Conservation (phyloP, 2,329 filamentous ascomycete species). For the Gnomoniopsis smithogilvyi region DNA sequence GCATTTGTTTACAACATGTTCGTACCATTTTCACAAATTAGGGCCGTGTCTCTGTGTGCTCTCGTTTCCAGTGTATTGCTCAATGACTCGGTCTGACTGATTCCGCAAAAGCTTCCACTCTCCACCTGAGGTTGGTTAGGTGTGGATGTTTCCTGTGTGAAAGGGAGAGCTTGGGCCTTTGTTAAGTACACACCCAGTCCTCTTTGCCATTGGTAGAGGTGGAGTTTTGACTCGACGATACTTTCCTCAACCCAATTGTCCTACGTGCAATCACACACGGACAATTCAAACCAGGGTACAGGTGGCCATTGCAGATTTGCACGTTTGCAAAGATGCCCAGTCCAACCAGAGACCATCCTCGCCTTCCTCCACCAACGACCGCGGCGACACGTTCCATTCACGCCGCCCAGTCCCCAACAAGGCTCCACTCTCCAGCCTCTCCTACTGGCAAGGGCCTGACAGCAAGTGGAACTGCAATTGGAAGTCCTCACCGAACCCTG, state of each 20-base stretch:
- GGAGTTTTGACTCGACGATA: neutral
- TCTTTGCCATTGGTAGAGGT: neutral
- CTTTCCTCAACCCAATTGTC: neutral
- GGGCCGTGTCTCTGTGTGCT: too few relatives aligned
- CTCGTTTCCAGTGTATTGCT: too few relatives aligned
- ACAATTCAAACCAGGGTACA: neutral
- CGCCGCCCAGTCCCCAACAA: conserved; percentile 23
- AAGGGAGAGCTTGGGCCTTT: neutral
- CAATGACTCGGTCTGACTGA: too few relatives aligned
- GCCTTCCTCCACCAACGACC: conserved; percentile 13
- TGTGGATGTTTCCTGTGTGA: neutral
- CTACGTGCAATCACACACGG: neutral
- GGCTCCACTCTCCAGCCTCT: conserved; percentile 49
- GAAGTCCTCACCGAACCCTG: conserved; percentile 57
- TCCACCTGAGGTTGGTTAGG: too few relatives aligned
- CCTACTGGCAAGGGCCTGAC: neutral
- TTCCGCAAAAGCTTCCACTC: too few relatives aligned
- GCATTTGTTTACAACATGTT: too few relatives aligned
- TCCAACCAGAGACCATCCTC: conserved; percentile 26
- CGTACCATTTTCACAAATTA: too few relatives aligned
- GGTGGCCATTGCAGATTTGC: too few relatives aligned
- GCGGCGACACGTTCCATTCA: conserved; percentile 4
- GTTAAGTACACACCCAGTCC: neutral
- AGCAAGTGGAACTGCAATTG: neutral
- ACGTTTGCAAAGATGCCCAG: conserved; percentile 25